Evolutionary conservation across 106 monocot genomes (phyloP).

Genomic region (Platanthera guangdongensis): DNA sequence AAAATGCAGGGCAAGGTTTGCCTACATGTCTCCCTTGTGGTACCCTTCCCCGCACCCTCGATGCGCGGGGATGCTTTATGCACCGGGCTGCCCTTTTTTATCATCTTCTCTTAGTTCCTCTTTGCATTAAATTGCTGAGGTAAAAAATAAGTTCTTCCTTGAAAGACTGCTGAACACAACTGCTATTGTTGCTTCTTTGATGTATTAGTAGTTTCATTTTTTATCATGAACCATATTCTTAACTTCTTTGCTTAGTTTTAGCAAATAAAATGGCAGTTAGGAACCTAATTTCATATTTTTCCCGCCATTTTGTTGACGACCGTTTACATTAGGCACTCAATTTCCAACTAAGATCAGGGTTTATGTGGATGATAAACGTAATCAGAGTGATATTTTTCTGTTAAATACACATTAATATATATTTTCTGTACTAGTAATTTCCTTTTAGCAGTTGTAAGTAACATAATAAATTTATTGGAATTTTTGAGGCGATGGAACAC

Average conservation of each 20-base stretch:
- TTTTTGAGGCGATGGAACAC: background rate
- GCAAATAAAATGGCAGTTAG: too few species aligned
- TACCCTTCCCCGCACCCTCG: too few species aligned
- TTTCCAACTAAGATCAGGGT: too few species aligned
- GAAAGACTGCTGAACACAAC: background rate
- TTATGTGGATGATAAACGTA: background rate
- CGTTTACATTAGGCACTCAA: too few species aligned
- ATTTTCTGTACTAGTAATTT: background rate
- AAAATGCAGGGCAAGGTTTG: too few species aligned
- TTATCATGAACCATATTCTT: background rate
- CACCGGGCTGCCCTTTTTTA: background rate
- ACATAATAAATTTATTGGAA: background rate
- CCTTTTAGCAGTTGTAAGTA: background rate
- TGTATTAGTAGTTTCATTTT: background rate
- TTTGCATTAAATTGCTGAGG: background rate
- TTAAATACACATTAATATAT: background rate
- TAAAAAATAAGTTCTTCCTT: background rate
- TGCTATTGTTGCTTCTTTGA: background rate
- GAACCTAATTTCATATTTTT: too few species aligned
- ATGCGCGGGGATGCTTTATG: too few species aligned
- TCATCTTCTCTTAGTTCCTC: background rate
- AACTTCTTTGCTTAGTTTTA: background rate
- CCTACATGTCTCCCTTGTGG: too few species aligned
- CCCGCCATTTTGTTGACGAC: too few species aligned
- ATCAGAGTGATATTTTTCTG: background rate